These are phyloP conservation scores for Carex sylvatica DNA, from an alignment of 202 grass and related monocot species.

Conservation along the genomic window DNA sequence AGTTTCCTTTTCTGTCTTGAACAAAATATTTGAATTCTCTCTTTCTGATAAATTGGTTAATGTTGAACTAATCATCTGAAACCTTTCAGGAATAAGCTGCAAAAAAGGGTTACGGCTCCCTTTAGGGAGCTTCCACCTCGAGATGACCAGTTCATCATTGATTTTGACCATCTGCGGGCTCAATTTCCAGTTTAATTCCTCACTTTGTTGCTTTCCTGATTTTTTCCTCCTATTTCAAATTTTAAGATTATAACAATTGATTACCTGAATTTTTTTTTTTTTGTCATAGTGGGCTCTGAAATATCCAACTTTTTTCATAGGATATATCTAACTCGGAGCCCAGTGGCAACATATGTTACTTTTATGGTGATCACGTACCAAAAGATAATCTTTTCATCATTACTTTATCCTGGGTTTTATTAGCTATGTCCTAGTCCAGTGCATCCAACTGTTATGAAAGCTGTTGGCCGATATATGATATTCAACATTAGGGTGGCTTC, in stretches of 20 bases:
- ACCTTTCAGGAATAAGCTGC: constrained; percentile 77
- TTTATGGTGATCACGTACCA: background rate
- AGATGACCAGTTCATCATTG: constrained; percentile 78
- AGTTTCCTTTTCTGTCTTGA: background rate
- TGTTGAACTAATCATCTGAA: background rate
- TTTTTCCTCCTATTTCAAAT: background rate
- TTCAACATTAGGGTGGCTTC: background rate
- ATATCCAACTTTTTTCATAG: background rate
- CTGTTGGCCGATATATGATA: background rate
- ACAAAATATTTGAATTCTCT: background rate
- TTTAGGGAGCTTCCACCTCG: constrained; percentile 60
- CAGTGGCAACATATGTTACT: background rate
- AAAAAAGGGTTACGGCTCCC: constrained; percentile 77
- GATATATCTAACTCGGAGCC: background rate
- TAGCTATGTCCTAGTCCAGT: background rate
- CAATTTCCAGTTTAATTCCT: constrained; percentile 45
- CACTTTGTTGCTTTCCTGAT: background rate
- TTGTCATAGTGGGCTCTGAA: background rate
- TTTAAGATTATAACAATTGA: background rate
- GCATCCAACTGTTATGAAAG: background rate
- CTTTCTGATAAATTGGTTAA: background rate
- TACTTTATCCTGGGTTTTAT: no score
- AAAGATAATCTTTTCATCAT: background rate
- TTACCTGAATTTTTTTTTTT: background rate
- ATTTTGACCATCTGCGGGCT: constrained; percentile 64